phyloP scores from a whole-genome alignment of 371 early-diverging fungal genomes.

The Zancudomyces culisetae region DNA sequence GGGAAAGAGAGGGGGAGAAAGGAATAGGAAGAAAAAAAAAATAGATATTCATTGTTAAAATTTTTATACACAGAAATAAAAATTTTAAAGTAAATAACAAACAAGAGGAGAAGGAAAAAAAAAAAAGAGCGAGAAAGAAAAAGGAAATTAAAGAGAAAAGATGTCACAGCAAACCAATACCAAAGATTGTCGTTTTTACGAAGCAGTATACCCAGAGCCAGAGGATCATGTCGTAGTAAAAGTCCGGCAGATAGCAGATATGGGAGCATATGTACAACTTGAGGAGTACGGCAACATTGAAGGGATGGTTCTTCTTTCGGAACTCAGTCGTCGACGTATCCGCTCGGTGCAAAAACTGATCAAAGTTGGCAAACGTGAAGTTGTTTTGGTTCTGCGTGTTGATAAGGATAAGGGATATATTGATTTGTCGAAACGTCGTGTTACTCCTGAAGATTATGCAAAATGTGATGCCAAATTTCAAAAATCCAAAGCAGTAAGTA shows the following conservation, averaged over 20 bases:
- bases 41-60: too few species aligned
- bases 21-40: too few species aligned
- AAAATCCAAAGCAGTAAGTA: constrained; percentile 83
- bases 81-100: too few species aligned
- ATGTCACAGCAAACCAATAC: too few species aligned
- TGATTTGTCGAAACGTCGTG: constrained; percentile 95
- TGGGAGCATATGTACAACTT: constrained; percentile 94
- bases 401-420: constrained; percentile 99
- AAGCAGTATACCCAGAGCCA: constrained; percentile 87
- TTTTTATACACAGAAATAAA: too few species aligned
- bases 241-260: constrained; percentile 90
- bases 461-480: constrained; percentile 91
- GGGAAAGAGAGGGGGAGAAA: too few species aligned
- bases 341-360: constrained; percentile 95
- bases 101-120: not conserved
- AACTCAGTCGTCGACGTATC: constrained; percentile 93
- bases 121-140: not conserved
- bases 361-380: constrained; percentile 92
- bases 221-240: constrained; percentile 98
- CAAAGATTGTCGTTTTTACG: constrained; percentile 71
- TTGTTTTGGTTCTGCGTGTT: constrained; percentile 92
- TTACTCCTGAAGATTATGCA: constrained; percentile 86
- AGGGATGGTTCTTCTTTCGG: constrained; percentile 94
- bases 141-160: constrained; percentile 2
- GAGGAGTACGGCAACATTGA: constrained; percentile 84